Conservation (phyloP, 2,329 filamentous ascomycete genomes). For the Davidsoniella australis region DNA sequence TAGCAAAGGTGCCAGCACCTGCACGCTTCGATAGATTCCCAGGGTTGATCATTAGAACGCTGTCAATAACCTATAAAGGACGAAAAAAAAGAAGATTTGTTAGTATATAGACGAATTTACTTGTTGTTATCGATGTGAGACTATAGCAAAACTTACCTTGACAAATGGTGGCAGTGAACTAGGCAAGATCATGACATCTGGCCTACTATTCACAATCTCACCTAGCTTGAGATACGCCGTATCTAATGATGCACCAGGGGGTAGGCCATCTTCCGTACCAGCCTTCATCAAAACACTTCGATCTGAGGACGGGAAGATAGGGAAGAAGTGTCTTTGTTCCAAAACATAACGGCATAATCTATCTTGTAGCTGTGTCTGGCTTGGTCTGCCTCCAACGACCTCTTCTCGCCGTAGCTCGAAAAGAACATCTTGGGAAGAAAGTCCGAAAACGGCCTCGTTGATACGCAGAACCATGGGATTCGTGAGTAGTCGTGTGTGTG, state of each 20-base stretch:
- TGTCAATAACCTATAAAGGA: conserved; percentile 59
- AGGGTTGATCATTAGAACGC: conserved; percentile 79
- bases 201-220: conserved; percentile 74
- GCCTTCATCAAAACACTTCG: conserved; percentile 49
- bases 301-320: conserved; percentile 66
- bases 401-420: conserved; percentile 69
- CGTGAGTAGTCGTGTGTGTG: conserved; percentile 58
- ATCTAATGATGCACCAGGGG: conserved; percentile 66
- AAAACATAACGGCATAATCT: conserved; percentile 63
- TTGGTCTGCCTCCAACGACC: conserved; percentile 17
- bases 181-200: conserved; percentile 70
- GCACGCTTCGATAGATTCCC: conserved; percentile 72
- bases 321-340: conserved; percentile 82
- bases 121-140: too few relatives aligned
- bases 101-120: conserved; percentile 4
- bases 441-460: conserved; percentile 70
- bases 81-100: conserved; percentile 3
- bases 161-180: conserved; percentile 74
- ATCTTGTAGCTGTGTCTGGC: conserved; percentile 38
- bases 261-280: conserved; percentile 39
- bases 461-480: conserved; percentile 82
- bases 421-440: conserved; percentile 70
- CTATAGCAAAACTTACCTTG: conserved; percentile 42
- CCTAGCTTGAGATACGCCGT: conserved; percentile 71
- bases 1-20: conserved; percentile 71